Conservation (phyloP, 179 eudicot species). For the Sideroxylon spinosum region DNA sequence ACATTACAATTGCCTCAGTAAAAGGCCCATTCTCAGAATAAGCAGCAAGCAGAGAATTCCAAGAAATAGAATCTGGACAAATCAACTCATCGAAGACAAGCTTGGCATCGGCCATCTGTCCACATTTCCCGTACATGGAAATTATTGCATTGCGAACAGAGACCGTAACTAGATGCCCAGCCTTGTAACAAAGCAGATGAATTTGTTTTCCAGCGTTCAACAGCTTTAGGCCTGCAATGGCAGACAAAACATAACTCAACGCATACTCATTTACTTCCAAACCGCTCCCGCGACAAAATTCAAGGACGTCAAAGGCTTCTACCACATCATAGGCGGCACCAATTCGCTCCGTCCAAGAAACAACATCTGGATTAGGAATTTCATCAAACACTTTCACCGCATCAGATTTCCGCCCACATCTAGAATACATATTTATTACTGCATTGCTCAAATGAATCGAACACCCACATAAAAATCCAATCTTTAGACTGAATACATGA, state of each 20-base stretch:
- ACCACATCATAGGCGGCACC: conserved; percentile 35
- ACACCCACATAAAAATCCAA: conserved; percentile 35
- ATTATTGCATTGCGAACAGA: conserved; percentile 47
- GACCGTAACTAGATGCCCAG: conserved; percentile 35
- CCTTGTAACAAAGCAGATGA: conserved; percentile 47
- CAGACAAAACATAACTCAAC: conserved; percentile 41
- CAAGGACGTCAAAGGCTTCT: conserved; percentile 45
- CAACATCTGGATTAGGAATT: conserved; percentile 53
- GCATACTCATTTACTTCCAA: conserved; percentile 48
- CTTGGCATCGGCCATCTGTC: conserved; percentile 39
- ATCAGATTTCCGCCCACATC: conserved; percentile 23
- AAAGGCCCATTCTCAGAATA: conserved; percentile 54
- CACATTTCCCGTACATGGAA: conserved; percentile 56
- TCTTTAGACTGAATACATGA: conserved; percentile 47
- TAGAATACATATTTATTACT: conserved; percentile 37
- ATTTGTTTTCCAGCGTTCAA: conserved; percentile 45
- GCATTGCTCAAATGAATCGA: conserved; percentile 57
- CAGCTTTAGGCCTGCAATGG: conserved; percentile 20
- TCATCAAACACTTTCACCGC: conserved; percentile 34
- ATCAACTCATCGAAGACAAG: conserved; percentile 57
- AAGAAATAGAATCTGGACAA: conserved; percentile 44
- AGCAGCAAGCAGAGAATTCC: conserved; percentile 58
- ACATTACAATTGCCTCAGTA: conserved; percentile 34
- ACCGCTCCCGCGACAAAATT: conserved; percentile 25
- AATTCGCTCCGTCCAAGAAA: conserved; percentile 60